Base-by-base conservation (phyloP, 257 asterid species). In the Coffea canephora region DNA sequence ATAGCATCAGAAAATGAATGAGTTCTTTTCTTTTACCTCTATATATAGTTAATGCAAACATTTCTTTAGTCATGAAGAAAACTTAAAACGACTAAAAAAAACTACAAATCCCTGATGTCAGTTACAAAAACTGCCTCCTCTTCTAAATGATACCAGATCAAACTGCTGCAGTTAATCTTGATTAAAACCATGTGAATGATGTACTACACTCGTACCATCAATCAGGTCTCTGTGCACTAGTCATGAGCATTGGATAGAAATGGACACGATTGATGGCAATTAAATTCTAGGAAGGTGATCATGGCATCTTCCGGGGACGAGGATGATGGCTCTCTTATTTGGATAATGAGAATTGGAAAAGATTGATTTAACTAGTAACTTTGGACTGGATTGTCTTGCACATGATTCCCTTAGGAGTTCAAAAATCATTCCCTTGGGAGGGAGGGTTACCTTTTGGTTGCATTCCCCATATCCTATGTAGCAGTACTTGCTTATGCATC, bases 241-340 rank as follows among this genome's bases (percentile, higher is more conserved):
- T 49, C 4, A 25, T 34, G 43, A 10, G 27, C 21, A 61, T 62
- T 64, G 18, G 64, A 64, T 8, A 45, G 79, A 54, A n/a, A 76
- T 25, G 71, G n/a, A 46, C 21, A 64, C 48, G 69, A 76, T 64
- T 64, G 73, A 41, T 64, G 79, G 73, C 64, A 64, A 50, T 76
- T 52, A 64, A 64, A 6, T 6, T 43, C 34, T 25, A 19, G 62
- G 45, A 77, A 31, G 73, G 8, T 31, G 34, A 31, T 31, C 65
- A 65, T 16, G 80, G 73, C 80, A 65, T 77, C 73, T 65, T 77
- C 6, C 65, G 15, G 64, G 49, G 50, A n/a, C 16, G 72, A 43
- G 65, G 45, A 18, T 25, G 71, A 76, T 76, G 54, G 7, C 3
- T 1, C 64, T 59, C 4, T 62, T 54, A 23, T 43, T n/a, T 62